Evolutionary conservation across 75 land plant genomes (phyloP).

Genomic region (Selaginella moellendorffii): DNA sequence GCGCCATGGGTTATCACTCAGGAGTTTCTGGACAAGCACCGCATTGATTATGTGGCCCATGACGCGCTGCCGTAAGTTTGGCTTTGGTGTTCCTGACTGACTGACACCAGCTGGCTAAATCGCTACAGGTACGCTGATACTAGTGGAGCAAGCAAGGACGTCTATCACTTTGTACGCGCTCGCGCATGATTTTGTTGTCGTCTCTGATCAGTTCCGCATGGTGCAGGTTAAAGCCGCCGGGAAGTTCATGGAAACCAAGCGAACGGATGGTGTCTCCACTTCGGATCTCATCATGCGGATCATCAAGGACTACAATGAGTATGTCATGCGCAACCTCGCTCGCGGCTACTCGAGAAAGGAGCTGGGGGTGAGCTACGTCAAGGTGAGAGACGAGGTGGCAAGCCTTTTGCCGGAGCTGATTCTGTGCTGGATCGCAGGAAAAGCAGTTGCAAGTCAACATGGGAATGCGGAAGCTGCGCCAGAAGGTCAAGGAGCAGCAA

Average conservation of each 20-base stretch:
- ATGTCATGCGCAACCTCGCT: conserved; percentile 8
- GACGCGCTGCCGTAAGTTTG: conserved; percentile 9
- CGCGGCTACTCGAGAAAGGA: conserved; percentile 2
- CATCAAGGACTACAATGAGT: conserved; percentile 7
- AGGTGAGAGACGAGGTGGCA: neutral
- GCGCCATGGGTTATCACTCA: conserved; percentile 10
- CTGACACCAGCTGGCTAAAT: neutral
- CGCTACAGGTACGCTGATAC: conserved; percentile 2
- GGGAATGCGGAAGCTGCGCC: conserved; percentile 5
- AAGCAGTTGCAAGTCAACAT: conserved; percentile 8
- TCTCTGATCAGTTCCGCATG: neutral
- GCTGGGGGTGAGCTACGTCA: conserved; percentile 8
- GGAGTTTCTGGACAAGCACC: conserved; percentile 2
- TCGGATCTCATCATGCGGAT: conserved; percentile 6
- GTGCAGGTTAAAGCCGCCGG: conserved; percentile 8
- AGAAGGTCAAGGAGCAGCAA: conserved; percentile 8
- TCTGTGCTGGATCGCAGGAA: neutral
- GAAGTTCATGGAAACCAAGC: conserved; percentile 1
- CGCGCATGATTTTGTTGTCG: neutral
- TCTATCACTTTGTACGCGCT: conserved; percentile 2
- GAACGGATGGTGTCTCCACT: conserved; percentile 4
- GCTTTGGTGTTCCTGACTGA: neutral
- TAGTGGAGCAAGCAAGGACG: neutral
- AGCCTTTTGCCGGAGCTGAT: neutral
- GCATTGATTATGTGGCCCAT: conserved; percentile 1